Base-by-base conservation (phyloP, 2,329 filamentous ascomycete species). In the Hypoxylon sp. region DNA sequence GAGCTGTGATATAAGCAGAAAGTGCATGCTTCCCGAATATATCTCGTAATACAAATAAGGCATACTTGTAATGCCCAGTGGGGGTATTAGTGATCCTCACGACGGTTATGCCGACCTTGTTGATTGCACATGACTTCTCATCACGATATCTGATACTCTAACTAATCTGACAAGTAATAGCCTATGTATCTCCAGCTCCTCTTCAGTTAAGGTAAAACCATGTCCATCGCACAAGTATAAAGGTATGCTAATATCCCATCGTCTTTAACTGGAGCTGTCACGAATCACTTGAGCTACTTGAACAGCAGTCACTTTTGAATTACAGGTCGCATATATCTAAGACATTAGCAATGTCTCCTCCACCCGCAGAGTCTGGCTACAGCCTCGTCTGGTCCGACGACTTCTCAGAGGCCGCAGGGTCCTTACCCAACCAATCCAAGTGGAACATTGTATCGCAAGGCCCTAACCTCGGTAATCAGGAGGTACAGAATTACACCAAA, bases 311-410 rank as follows among this genome's bases (percentile, higher is more conserved):
- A 14, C 34, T 38, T 38, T 6, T 38, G 34, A 38, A 38, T 38
- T n/a, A n/a, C 14, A 2, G 10, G 5, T n/a, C 13, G 17, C 13
- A n/a, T n/a, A 38, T 38, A 38, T 38, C 14, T n/a, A n/a, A n/a
- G 5, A 38, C 14, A 38, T 6, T 5, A n/a, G 25, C 11, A 21
- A 67, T 64, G 65, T 57, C 65, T 58, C 65, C 65, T 43, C 60
- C 60, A 0, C 60, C 65, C 25, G 46, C 65, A 30, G 56, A 67
- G 43, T 49, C 65, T 1, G 51, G 56, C 9, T 67, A 64, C 51
- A 67, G 56, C 46, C 23, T 64, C 3, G 58, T 65, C 56, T 72
- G 68, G 68, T 63, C 60, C n/a, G 70, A 67, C 36, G 66, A 71
- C 38, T 72, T 72, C 36, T 32, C 58, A 2, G 70, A 68, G 5